These are phyloP conservation scores for Solanum arcanum DNA, from an alignment of 257 asterid genomes.

Conservation along the genomic window DNA sequence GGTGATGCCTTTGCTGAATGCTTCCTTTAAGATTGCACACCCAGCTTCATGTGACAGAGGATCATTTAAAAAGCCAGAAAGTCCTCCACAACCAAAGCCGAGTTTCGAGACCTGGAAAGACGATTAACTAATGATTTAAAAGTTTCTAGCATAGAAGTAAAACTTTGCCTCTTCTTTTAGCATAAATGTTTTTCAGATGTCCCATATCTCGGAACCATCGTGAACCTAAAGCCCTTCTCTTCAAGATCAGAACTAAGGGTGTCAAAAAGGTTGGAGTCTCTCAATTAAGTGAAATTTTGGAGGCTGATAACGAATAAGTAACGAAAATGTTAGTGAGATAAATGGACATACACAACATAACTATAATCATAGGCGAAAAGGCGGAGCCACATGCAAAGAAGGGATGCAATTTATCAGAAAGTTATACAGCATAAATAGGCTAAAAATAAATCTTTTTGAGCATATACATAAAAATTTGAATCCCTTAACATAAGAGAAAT, in stretches of 20 bases:
- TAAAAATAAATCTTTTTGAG: too few relatives aligned
- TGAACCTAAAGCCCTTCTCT: not conserved
- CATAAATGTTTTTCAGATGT: not conserved
- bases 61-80: conserved; percentile 34
- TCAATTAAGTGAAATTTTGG: not conserved
- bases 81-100: conserved; percentile 45
- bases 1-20: conserved; percentile 35
- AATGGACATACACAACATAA: not conserved
- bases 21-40: conserved; percentile 20
- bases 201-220: not conserved
- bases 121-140: not conserved
- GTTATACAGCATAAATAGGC: too few relatives aligned
- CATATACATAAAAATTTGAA: too few relatives aligned
- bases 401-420: not conserved
- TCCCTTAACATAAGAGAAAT: too few relatives aligned
- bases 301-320: not conserved
- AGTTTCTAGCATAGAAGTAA: not conserved
- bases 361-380: not conserved
- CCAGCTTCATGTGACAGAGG: conserved; percentile 46
- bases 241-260: not conserved
- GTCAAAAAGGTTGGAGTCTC: not conserved
- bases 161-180: not conserved
- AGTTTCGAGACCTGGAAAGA: conserved; percentile 30
- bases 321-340: too few relatives aligned
- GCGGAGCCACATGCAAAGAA: not conserved